These are phyloP conservation scores for Trichophyton equinum DNA, from an alignment of 2,329 filamentous ascomycete species.

Conservation along the genomic window DNA sequence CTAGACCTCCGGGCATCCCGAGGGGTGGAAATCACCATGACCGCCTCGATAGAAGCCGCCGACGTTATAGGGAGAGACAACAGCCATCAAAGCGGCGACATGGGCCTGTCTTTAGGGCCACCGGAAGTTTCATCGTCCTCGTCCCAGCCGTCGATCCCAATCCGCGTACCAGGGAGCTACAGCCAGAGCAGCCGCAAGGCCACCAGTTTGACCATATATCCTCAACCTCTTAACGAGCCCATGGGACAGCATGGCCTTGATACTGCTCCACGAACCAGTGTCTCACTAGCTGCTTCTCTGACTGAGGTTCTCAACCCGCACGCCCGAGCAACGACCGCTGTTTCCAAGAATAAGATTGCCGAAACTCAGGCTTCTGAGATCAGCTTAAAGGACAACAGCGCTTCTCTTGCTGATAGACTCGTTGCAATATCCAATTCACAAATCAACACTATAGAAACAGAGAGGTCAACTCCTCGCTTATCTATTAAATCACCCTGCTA, in stretches of 20 bases:
- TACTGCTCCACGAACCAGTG: slow-evolving; percentile 4
- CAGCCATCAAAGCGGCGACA: background rate
- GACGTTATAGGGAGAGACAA: background rate
- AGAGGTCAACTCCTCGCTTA: slow-evolving; percentile 39
- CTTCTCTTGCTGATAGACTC: slow-evolving; percentile 47
- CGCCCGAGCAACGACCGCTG: background rate
- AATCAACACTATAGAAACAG: slow-evolving; percentile 30
- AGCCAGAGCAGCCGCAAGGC: background rate
- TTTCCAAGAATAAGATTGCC: slow-evolving; percentile 7
- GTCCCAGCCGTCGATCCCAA: background rate
- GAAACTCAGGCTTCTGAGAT: slow-evolving; percentile 4
- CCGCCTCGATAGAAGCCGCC: background rate
- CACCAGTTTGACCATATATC: background rate
- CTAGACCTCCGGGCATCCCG: background rate
- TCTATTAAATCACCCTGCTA: slow-evolving; percentile 87
- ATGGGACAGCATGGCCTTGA: background rate
- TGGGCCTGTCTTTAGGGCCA: background rate
- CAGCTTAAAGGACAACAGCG: background rate
- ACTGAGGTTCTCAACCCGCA: slow-evolving; percentile 8
- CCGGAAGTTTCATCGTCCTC: background rate
- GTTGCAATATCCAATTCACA: slow-evolving; percentile 43
- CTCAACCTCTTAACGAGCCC: background rate
- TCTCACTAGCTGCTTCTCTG: slow-evolving; percentile 50
- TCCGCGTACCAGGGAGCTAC: background rate
- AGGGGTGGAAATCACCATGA: background rate